phyloP scores from a whole-genome alignment of 2,329 filamentous ascomycete genomes.

The Lasiodiplodia theobromae region DNA sequence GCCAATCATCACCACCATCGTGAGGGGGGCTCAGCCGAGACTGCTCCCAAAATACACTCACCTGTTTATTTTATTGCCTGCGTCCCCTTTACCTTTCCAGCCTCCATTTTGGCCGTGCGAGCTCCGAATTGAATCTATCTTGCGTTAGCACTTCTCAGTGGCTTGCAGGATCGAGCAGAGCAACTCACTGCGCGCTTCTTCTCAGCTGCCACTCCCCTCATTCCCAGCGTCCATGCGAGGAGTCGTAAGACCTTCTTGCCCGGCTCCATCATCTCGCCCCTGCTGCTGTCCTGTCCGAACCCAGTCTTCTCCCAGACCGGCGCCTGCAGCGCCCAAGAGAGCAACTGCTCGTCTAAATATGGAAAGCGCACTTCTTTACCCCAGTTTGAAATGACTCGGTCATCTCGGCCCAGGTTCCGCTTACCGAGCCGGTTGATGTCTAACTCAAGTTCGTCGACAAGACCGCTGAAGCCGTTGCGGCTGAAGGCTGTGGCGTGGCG shows the following conservation, averaged over 20 bases:
- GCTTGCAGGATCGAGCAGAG: not conserved
- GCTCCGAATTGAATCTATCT: conserved; percentile 53
- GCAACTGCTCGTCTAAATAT: conserved; percentile 84
- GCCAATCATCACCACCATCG: conserved; percentile 30
- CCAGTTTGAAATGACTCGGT: conserved; percentile 89
- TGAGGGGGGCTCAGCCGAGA: conserved; percentile 17
- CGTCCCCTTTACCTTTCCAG: conserved; percentile 57
- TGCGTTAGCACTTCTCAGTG: conserved; percentile 1
- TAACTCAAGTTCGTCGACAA: conserved; percentile 82
- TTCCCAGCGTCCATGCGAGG: conserved; percentile 75
- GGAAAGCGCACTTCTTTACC: conserved; percentile 88
- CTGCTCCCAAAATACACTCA: conserved; percentile 33
- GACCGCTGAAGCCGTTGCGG: conserved; percentile 70
- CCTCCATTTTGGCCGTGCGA: conserved; percentile 57
- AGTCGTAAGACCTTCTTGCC: conserved; percentile 83
- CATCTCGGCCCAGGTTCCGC: conserved; percentile 93
- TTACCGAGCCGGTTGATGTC: conserved; percentile 87
- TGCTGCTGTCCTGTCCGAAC: conserved; percentile 64
- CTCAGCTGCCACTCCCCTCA: conserved; percentile 76
- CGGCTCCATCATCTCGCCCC: conserved; percentile 59
- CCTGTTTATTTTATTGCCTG: conserved; percentile 47
- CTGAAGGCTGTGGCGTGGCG: conserved; percentile 81
- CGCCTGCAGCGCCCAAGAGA: conserved; percentile 77
- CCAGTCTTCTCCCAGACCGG: conserved; percentile 89
- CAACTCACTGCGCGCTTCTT: conserved; percentile 85